Base-by-base conservation (phyloP, 2,329 filamentous ascomycete species). In the Calycina herbarum region DNA sequence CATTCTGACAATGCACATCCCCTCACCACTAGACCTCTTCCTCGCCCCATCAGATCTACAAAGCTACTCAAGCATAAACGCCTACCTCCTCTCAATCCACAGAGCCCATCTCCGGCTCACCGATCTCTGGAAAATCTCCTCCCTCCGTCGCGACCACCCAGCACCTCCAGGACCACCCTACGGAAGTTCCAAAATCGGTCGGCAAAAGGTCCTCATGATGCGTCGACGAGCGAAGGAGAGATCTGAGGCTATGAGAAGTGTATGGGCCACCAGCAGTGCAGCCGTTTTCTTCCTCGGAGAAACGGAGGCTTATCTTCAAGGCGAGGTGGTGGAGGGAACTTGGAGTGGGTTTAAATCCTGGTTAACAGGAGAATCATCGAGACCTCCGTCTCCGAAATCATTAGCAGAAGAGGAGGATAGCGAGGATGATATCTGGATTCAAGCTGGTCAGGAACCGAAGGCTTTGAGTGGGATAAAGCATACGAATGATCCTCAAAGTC, bases 201-300 rank as follows among this genome's bases (percentile, higher is more conserved):
- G 86, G 65, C 82, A 83, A 20, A 85, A 86, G 67, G 83, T 92
- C 17, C 81, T 80, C 31, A 79, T 85, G 27, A 83, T 91, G 11
- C 85, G 93, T 33, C 79, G 85, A 70, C 85, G 91, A 61, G 86
- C 88, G 70, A 86, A 86, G 31, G 75, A 80, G 17, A 85, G 94
- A 20, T 83, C 85, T 4, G 82, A 83, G 40, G 84, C 86, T 0
- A 90, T 96, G 83, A 87, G 95, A 17, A 90, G 88, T 68, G 86
- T 94, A 0, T 99, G 95, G 95, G 94, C 93, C 0, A 96, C 92
- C 0, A 90, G 91, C 71, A 93, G 91, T 73, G 91, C 93, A 2
- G 90, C 92, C 1, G 86, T 96, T 3, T 97, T 97, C 79, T 91
- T 98, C 71, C 82, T 98, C 3, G 92, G 91, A 0, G 94, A 97